These are phyloP conservation scores for Hanseniaspora taiwanica DNA, from an alignment of 805 yeast species.

Conservation along the genomic window DNA sequence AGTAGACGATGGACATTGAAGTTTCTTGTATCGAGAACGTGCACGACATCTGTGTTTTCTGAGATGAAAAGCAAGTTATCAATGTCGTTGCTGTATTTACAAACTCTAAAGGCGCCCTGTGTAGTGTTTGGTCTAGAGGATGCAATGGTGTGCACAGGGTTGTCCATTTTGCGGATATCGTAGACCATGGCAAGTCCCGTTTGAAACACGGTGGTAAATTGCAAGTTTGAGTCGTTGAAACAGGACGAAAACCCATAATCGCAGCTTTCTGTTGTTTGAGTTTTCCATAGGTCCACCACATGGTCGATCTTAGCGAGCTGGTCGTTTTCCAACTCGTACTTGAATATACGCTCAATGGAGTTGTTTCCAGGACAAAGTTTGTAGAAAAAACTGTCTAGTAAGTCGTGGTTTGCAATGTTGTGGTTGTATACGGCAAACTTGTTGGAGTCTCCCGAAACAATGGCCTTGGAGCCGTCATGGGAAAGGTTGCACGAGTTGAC, in stretches of 20 bases:
- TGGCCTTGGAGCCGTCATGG: slow-evolving; percentile 44
- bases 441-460: slow-evolving; percentile 69
- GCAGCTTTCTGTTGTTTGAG: slow-evolving; percentile 20
- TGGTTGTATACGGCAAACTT: slow-evolving; percentile 38
- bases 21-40: slow-evolving; percentile 65
- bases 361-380: not conserved
- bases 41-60: slow-evolving; percentile 82
- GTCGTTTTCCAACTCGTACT: not conserved
- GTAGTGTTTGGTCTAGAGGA: slow-evolving; percentile 46
- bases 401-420: slow-evolving; percentile 17
- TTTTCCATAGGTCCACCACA: not conserved
- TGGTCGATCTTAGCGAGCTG: not conserved
- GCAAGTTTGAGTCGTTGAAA: slow-evolving; percentile 60
- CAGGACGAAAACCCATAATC: slow-evolving; percentile 79
- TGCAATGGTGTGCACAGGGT: slow-evolving; percentile 40
- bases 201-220: slow-evolving; percentile 73
- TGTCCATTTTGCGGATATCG: slow-evolving; percentile 51
- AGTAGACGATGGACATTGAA: slow-evolving; percentile 65
- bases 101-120: slow-evolving; percentile 56
- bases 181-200: slow-evolving; percentile 70
- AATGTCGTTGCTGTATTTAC: slow-evolving; percentile 48
- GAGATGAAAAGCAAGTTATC: slow-evolving; percentile 66
- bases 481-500: slow-evolving; percentile 63
- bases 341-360: not conserved
- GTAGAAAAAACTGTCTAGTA: slow-evolving; percentile 16